A percentile compares a stretch with the other conserved stretches of the same genome.
Conservation (phyloP, 1,139 yeast species). For the Saccharomycopsis crataegensis region DNA sequence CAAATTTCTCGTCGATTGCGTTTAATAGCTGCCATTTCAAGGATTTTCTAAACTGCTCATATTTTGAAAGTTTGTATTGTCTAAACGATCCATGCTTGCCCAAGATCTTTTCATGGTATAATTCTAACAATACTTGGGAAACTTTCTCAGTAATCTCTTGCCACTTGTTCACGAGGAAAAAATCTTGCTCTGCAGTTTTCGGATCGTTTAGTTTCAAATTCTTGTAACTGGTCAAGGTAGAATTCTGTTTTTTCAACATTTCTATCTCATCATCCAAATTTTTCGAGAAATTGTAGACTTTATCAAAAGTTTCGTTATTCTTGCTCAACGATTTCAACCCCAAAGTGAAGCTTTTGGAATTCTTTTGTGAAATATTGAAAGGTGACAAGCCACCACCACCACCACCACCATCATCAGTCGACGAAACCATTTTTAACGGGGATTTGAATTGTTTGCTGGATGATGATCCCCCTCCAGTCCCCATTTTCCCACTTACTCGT, state of each 20-base stretch:
- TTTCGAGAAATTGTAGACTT: background rate
- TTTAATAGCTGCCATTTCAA: slow-evolving; percentile 8
- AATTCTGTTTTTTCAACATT: slow-evolving; percentile 2
- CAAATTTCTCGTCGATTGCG: slow-evolving; percentile 10
- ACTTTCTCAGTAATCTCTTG: background rate
- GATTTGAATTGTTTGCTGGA: slow-evolving; percentile 1
- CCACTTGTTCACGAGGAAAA: slow-evolving; percentile 16
- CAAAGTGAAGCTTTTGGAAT: background rate
- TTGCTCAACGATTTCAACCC: slow-evolving; percentile 1
- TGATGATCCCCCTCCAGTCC: background rate
- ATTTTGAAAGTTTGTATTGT: slow-evolving; percentile 16
- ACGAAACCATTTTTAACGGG: background rate
- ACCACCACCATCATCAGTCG: background rate
- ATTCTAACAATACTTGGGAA: slow-evolving; percentile 6
- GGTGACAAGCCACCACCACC: background rate
- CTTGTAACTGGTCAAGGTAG: slow-evolving; percentile 8
- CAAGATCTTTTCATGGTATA: slow-evolving; percentile 12
- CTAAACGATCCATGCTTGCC: slow-evolving; percentile 14
- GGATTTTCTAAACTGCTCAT: slow-evolving; percentile 8
- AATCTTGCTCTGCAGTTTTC: background rate
- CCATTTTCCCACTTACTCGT: background rate
- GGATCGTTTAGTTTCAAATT: slow-evolving; percentile 6
- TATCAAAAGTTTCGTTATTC: background rate
- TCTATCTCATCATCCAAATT: slow-evolving; percentile 3
- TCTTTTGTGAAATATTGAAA: background rate